Evolutionary conservation across 352 stramenopile genomes (phyloP).

Genomic region (Globisporangium spiculum): DNA sequence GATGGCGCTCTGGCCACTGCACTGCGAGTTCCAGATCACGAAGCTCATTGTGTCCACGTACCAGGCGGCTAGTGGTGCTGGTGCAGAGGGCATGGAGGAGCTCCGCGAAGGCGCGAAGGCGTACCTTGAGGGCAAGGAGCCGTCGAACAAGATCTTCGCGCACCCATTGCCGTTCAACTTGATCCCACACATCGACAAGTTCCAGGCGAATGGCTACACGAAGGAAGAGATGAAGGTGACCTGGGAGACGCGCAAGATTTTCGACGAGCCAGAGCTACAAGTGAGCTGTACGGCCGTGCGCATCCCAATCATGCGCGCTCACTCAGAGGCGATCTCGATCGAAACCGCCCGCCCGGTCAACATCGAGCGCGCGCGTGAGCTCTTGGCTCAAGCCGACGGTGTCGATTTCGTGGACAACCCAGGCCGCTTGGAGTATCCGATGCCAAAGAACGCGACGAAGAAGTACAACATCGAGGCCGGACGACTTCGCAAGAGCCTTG

Average conservation of each 20-base stretch:
- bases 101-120: slow-evolving; percentile 87
- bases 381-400: slow-evolving; percentile 86
- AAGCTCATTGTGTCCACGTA: slow-evolving; percentile 96
- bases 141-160: slow-evolving; percentile 93
- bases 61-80: slow-evolving; percentile 91
- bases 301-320: slow-evolving; percentile 96
- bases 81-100: slow-evolving; percentile 94
- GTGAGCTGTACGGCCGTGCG: slow-evolving; percentile 95
- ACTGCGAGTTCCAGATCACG: slow-evolving; percentile 96
- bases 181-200: slow-evolving; percentile 99
- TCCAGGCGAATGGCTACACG: slow-evolving; percentile 98
- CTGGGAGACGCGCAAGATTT: slow-evolving; percentile 99
- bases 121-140: slow-evolving; percentile 66
- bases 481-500: slow-evolving; percentile 90
- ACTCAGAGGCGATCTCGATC: slow-evolving; percentile 96
- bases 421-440: slow-evolving; percentile 90
- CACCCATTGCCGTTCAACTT: slow-evolving; percentile 98
- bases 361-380: slow-evolving; percentile 74
- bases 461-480: slow-evolving; percentile 98
- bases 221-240: slow-evolving; percentile 99
- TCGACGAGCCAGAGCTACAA: slow-evolving; percentile 77
- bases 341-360: slow-evolving; percentile 91
- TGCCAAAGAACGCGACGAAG: slow-evolving; percentile 96
- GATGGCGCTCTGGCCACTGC: slow-evolving; percentile 96
- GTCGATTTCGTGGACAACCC: slow-evolving; percentile 94